phyloP scores from a whole-genome alignment of 495 filamentous ascomycete genomes.

The Penicillium ochrochloron region DNA sequence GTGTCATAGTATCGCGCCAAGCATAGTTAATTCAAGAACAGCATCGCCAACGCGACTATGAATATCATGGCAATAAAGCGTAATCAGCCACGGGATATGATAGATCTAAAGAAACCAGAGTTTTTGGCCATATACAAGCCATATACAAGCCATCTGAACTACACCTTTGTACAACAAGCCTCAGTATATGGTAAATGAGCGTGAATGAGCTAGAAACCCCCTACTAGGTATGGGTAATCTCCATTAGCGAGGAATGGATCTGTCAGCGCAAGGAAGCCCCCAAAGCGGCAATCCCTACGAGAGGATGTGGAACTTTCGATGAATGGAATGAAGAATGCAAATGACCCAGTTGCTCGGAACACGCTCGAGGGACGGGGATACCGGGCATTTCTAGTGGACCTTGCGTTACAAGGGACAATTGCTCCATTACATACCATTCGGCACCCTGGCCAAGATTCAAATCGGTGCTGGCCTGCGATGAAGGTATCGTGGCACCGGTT shows the following conservation, averaged over 20 bases:
- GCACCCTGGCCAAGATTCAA: neutral
- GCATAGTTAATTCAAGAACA: neutral
- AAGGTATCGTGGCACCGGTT: neutral
- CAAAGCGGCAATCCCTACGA: constrained; percentile 15
- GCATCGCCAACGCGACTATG: too few species aligned
- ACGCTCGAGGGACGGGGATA: neutral
- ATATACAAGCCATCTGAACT: neutral
- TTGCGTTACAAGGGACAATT: constrained; percentile 19
- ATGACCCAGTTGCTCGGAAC: neutral
- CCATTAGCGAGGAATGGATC: constrained; percentile 5
- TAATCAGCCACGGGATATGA: neutral
- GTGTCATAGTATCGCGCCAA: neutral
- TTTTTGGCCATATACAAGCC: neutral
- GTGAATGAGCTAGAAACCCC: neutral
- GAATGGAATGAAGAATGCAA: constrained; percentile 31
- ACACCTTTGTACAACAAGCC: neutral
- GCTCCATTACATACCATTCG: constrained; percentile 18
- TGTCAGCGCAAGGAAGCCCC: constrained; percentile 17
- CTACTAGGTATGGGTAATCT: neutral
- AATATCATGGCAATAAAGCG: neutral
- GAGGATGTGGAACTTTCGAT: constrained; percentile 22
- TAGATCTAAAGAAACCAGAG: neutral
- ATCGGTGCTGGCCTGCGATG: neutral
- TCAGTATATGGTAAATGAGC: neutral
- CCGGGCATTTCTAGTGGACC: constrained; percentile 19